These are phyloP conservation scores for Artomyces pyxidatus DNA, from an alignment of 768 basidiomycete genomes.

Conservation along the genomic window DNA sequence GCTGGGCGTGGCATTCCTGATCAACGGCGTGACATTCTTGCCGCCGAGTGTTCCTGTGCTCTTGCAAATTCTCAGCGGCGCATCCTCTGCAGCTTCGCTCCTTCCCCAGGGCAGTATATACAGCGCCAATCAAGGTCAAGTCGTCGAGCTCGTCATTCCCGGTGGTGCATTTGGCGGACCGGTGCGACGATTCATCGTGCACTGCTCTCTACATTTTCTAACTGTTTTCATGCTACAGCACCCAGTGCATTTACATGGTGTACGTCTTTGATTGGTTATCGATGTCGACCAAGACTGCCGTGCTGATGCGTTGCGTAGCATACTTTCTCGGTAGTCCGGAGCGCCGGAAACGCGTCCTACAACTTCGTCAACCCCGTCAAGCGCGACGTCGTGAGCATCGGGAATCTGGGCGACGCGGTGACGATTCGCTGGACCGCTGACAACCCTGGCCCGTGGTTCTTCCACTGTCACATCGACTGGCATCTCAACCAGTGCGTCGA, in stretches of 20 bases:
- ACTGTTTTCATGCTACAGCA: not conserved
- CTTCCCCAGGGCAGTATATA: constrained; percentile 19
- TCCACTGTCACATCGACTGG: not conserved
- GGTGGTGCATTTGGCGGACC: not conserved
- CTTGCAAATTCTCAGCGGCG: constrained; percentile 42
- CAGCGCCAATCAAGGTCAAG: not conserved
- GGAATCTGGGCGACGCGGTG: constrained; percentile 29
- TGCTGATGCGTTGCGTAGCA: constrained; percentile 20
- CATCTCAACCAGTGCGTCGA: not conserved
- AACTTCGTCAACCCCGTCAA: constrained; percentile 45
- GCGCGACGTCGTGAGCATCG: constrained; percentile 42
- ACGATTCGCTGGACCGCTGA: constrained; percentile 52
- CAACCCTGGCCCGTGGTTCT: not conserved
- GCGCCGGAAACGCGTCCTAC: constrained; percentile 27
- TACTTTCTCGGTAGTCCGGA: constrained; percentile 35
- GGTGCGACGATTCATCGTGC: not conserved
- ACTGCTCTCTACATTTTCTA: not conserved
- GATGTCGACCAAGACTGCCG: not conserved
- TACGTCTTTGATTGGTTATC: not conserved
- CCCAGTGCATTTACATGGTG: constrained; percentile 9
- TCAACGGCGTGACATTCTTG: constrained; percentile 25
- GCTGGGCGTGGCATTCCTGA: constrained; percentile 16
- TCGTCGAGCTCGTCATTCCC: constrained; percentile 1
- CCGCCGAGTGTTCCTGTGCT: constrained; percentile 39
- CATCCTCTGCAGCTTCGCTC: constrained; percentile 30